A percentile compares a stretch with the other conserved stretches of the same genome.
phyloP scores from a whole-genome alignment of 106 monocot genomes.

The Agapanthus africanus region DNA sequence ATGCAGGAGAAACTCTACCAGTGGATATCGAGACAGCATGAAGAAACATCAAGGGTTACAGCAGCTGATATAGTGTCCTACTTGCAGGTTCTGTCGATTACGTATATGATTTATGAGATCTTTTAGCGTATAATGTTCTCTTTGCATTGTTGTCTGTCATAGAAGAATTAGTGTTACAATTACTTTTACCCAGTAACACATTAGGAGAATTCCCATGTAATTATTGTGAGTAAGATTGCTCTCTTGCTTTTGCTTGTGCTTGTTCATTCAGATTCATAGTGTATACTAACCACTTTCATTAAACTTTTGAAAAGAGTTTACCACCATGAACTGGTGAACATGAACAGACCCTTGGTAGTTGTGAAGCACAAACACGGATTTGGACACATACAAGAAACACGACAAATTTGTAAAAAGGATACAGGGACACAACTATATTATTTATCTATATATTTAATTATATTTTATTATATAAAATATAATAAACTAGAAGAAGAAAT shows the following conservation, averaged over 20 bases:
- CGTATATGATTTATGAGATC: too few species aligned
- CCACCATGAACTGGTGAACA: background rate
- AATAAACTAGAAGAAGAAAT: too few species aligned
- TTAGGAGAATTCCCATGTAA: background rate
- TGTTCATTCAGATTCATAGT: background rate
- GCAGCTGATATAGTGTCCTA: too few species aligned
- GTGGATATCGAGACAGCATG: constrained; percentile 59
- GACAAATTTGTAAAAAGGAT: too few species aligned
- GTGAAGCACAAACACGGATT: too few species aligned
- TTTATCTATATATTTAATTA: too few species aligned
- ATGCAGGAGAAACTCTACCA: too few species aligned
- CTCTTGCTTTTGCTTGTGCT: background rate
- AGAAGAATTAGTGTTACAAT: background rate
- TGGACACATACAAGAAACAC: too few species aligned
- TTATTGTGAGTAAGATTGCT: background rate
- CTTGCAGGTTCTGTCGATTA: too few species aligned
- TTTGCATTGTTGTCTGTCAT: background rate
- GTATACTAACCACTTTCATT: background rate
- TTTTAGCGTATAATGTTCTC: background rate
- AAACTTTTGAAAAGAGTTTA: background rate
- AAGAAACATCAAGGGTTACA: constrained; percentile 38
- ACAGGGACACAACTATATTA: too few species aligned
- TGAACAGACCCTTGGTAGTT: background rate
- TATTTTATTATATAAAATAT: too few species aligned
- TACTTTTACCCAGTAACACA: background rate